A percentile compares a stretch with the other conserved stretches of the same genome.
These are phyloP conservation scores for Picea abies DNA, from an alignment of 83 land plant genomes.

Conservation along the genomic window DNA sequence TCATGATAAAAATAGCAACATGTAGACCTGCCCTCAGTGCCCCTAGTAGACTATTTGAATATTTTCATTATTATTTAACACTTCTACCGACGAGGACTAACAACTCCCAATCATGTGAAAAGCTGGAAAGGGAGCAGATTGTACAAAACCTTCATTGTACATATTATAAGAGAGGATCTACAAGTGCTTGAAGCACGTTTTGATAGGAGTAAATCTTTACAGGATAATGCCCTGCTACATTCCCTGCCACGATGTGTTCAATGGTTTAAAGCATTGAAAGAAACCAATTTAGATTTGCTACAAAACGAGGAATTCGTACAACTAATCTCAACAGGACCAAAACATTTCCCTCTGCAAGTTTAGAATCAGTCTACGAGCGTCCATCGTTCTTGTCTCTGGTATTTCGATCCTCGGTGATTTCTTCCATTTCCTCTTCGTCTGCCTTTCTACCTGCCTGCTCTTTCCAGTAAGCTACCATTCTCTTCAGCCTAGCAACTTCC, in stretches of 20 bases:
- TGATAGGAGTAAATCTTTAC: neutral
- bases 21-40: neutral
- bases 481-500: constrained; percentile 86
- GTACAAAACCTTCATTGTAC: constrained; percentile 3
- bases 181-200: neutral
- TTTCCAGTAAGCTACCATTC: constrained; percentile 84
- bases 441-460: constrained; percentile 90
- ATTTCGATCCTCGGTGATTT: constrained; percentile 70
- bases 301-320: neutral
- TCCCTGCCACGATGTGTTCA: neutral
- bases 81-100: neutral
- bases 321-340: neutral
- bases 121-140: neutral
- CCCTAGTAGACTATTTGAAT: neutral
- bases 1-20: neutral
- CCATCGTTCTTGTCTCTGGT: constrained; percentile 16
- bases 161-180: neutral
- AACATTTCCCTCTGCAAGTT: neutral
- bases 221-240: neutral
- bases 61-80: neutral
- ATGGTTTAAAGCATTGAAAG: neutral
- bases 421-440: constrained; percentile 90
- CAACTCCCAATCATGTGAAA: neutral
- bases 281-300: neutral
- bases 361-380: neutral